A percentile compares a stretch with the other conserved stretches of the same genome.
These are phyloP conservation scores for Kurtzmaniella quercitrusa DNA, from an alignment of 1,139 yeast species.

Conservation along the genomic window DNA sequence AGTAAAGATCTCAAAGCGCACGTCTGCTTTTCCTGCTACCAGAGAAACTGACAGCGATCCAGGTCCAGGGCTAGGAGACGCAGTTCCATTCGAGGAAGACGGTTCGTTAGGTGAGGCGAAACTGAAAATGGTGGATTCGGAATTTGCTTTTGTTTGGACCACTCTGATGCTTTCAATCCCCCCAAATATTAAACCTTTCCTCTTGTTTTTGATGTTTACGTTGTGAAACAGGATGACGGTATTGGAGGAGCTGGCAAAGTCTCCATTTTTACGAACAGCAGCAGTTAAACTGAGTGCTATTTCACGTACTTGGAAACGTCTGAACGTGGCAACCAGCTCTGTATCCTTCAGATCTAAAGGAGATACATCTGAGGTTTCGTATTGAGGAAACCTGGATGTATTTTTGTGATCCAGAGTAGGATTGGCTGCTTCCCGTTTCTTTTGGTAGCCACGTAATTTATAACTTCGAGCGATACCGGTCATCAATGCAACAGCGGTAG, in stretches of 20 bases:
- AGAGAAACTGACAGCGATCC: slow-evolving; percentile 4
- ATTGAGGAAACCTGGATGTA: slow-evolving; percentile 27
- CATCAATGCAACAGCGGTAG: slow-evolving; percentile 28
- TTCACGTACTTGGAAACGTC: slow-evolving; percentile 27
- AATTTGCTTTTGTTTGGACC: slow-evolving; percentile 15
- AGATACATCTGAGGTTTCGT: slow-evolving; percentile 17
- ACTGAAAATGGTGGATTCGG: slow-evolving; percentile 14
- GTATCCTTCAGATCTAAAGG: slow-evolving; percentile 3
- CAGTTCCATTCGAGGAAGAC: neutral
- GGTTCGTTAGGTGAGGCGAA: slow-evolving; percentile 11
- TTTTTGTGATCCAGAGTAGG: slow-evolving; percentile 10
- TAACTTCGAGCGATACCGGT: slow-evolving; percentile 29
- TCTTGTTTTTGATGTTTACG: slow-evolving; percentile 40
- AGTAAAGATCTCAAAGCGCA: slow-evolving; percentile 47
- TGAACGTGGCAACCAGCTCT: slow-evolving; percentile 14
- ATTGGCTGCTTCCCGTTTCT: slow-evolving; percentile 13
- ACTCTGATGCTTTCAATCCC: slow-evolving; percentile 34
- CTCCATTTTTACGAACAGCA: slow-evolving; percentile 35
- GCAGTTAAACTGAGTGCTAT: slow-evolving; percentile 42
- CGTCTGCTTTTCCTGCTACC: slow-evolving; percentile 34
- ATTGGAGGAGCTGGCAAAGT: slow-evolving; percentile 30
- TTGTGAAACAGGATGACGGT: slow-evolving; percentile 25
- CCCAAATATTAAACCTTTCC: slow-evolving; percentile 42
- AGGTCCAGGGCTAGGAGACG: slow-evolving; percentile 3
- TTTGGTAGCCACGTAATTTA: slow-evolving; percentile 29